These are phyloP conservation scores for Patellifolia procumbens DNA, from an alignment of 179 eudicot species.

Conservation along the genomic window DNA sequence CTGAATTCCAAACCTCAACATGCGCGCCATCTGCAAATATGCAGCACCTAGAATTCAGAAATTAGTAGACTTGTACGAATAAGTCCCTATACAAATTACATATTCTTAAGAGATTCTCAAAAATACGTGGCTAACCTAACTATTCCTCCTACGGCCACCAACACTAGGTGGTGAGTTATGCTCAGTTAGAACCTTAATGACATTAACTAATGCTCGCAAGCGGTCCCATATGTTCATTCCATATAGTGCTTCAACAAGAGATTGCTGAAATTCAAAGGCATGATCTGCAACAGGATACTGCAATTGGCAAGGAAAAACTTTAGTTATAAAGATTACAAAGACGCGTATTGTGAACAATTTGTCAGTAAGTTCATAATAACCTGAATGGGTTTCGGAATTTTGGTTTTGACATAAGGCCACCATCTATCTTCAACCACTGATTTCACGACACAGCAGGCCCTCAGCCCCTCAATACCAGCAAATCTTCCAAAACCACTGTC, in stretches of 20 bases:
- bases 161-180: slow-evolving; percentile 42
- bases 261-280: slow-evolving; percentile 85
- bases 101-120: no score
- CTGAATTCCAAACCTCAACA: background rate
- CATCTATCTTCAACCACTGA: slow-evolving; percentile 94
- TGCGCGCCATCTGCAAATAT: background rate
- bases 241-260: slow-evolving; percentile 83
- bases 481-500: slow-evolving; percentile 98
- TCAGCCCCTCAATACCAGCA: slow-evolving; percentile 93
- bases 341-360: background rate
- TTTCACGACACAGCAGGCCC: slow-evolving; percentile 95
- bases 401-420: slow-evolving; percentile 94
- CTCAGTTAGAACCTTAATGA: slow-evolving; percentile 67
- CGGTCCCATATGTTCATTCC: slow-evolving; percentile 93
- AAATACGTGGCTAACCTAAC: slow-evolving; percentile 27
- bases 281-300: slow-evolving; percentile 92
- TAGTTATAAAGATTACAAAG: background rate
- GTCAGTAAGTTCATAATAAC: slow-evolving; percentile 31
- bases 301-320: slow-evolving; percentile 18
- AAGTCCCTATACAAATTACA: slow-evolving; percentile 14
- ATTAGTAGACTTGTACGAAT: slow-evolving; percentile 6
- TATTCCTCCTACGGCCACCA: slow-evolving; percentile 44
- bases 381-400: slow-evolving; percentile 95
- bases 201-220: slow-evolving; percentile 73
- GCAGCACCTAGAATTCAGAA: slow-evolving; percentile 16